Evolutionary conservation across 2,329 filamentous ascomycete genomes (phyloP).

Genomic region (Cladosporium colombiae): DNA sequence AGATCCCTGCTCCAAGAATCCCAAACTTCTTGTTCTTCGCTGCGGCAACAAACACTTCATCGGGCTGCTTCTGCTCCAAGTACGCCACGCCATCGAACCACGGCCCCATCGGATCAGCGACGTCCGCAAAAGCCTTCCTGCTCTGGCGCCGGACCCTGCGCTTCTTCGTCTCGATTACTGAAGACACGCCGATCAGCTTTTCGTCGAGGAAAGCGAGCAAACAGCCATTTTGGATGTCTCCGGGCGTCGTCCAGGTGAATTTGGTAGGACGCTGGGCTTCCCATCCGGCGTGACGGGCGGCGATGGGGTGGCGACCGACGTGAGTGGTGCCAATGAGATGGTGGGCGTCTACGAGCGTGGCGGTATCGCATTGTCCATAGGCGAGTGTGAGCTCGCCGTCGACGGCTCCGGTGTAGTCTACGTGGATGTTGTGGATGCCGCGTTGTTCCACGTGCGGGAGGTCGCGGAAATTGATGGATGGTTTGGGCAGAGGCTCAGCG

Average conservation of each 20-base stretch:
- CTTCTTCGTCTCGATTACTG: slow-evolving; percentile 40
- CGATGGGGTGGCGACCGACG: slow-evolving; percentile 36
- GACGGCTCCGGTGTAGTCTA: slow-evolving; percentile 47
- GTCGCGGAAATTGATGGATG: slow-evolving; percentile 28
- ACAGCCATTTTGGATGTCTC: slow-evolving; percentile 44
- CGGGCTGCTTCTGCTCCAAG: slow-evolving; percentile 57
- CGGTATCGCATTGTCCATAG: slow-evolving; percentile 46
- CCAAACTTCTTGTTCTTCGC: slow-evolving; percentile 51
- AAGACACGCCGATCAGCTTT: slow-evolving; percentile 44
- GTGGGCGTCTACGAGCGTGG: background rate
- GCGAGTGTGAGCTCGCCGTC: slow-evolving; percentile 48
- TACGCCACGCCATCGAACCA: slow-evolving; percentile 68
- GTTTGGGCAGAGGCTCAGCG: background rate
- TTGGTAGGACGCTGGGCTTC: slow-evolving; percentile 43
- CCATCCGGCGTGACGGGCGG: slow-evolving; percentile 31
- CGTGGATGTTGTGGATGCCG: slow-evolving; percentile 51
- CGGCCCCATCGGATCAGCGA: slow-evolving; percentile 58
- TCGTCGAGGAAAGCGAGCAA: slow-evolving; percentile 47
- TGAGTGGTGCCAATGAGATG: slow-evolving; percentile 41
- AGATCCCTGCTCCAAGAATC: slow-evolving; percentile 67
- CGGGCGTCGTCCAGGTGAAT: slow-evolving; percentile 51
- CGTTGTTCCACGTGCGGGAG: slow-evolving; percentile 31
- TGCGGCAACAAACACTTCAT: slow-evolving; percentile 52
- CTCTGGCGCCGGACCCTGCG: slow-evolving; percentile 38
- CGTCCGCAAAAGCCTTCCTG: slow-evolving; percentile 37